phyloP scores from a whole-genome alignment of 2,329 filamentous ascomycete species.

The Madurella fahalii region DNA sequence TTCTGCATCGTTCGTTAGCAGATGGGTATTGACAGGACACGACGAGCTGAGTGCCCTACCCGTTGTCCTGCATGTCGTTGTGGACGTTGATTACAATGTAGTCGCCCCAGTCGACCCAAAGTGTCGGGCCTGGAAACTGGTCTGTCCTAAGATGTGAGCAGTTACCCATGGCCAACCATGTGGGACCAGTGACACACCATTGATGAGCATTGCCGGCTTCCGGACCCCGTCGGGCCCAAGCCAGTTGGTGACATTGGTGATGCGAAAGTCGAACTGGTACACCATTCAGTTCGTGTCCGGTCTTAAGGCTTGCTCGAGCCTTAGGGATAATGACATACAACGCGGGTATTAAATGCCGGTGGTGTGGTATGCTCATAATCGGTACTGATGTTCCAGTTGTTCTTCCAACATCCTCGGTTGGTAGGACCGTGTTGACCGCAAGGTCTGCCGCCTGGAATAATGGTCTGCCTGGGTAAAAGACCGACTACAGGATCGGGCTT shows the following conservation, averaged over 20 bases:
- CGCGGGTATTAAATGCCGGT: constrained; percentile 27
- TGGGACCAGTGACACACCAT: constrained; percentile 9
- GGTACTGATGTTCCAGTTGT: constrained; percentile 30
- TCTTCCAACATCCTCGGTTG: constrained; percentile 33
- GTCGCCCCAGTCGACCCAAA: constrained; percentile 25
- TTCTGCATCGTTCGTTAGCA: constrained; percentile 25
- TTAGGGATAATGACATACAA: constrained; percentile 17
- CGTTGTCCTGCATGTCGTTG: constrained; percentile 27
- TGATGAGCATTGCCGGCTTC: constrained; percentile 25
- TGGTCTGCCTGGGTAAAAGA: constrained; percentile 22
- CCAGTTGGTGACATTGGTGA: constrained; percentile 27
- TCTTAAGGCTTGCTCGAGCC: no score
- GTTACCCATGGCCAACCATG: not conserved
- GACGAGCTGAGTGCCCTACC: constrained; percentile 5
- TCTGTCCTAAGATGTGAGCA: constrained; percentile 1
- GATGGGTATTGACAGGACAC: not conserved
- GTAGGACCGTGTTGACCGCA: constrained; percentile 30
- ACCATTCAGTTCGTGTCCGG: not conserved
- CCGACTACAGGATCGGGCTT: constrained; percentile 11
- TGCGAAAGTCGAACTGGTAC: constrained; percentile 27
- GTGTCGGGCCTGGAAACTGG: constrained; percentile 21
- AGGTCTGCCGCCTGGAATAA: constrained; percentile 25
- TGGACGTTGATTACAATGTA: constrained; percentile 24
- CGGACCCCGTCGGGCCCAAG: constrained; percentile 21
- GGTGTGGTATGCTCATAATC: constrained; percentile 29